Base-by-base conservation (phyloP, 2,329 filamentous ascomycete genomes). In the Arthroderma uncinatum region DNA sequence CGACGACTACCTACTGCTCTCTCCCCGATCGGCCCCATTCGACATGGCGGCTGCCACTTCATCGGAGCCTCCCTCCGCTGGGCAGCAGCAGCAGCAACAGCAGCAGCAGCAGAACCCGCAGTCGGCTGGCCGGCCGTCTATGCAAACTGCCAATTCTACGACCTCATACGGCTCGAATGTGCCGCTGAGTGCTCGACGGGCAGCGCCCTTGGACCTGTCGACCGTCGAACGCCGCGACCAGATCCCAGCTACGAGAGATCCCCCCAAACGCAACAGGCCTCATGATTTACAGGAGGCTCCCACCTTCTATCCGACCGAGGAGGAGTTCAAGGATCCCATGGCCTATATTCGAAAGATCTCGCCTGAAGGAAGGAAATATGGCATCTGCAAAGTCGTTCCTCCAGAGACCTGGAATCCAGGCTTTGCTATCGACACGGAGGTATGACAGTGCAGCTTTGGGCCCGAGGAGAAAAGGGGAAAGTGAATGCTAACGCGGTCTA, bases 371-470 rank as follows among this genome's bases (percentile, higher is more conserved):
- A 82, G 80, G 63, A 83, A 91, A 65, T 97, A 87, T 72, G 93
- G 93, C 54, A 87, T 98, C 56, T 91, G 90, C 79, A 95, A 96
- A 73, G 89, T 98, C 61, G 87, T 98, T 57, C 93, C 93, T 4
- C 93, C 93, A 0, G 89, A 93, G 61, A 84, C 80, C 34, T 98
- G 93, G 93, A 92, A 94, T 66, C 93, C 93, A 6, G 80, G 89
- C 14, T 97, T 98, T 71, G 91, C 91, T 44, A 94, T 98, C 67
- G 90, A 98, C 69, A 97, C 92, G 21, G 90, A 96, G 83, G 92
- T 96, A 78, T 70, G 81, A 33, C 10, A 4, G 36, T 37, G n/a
- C 19, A 40, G 8, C 9, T 14, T 19, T 33, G 12, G n/a, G 1
- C 10, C 9, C 8, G 5, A 10, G 23, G 9, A 4, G 19, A 2